These are phyloP conservation scores for Cyberlindnera bimundalis DNA, from an alignment of 805 yeast genomes.

Conservation along the genomic window DNA sequence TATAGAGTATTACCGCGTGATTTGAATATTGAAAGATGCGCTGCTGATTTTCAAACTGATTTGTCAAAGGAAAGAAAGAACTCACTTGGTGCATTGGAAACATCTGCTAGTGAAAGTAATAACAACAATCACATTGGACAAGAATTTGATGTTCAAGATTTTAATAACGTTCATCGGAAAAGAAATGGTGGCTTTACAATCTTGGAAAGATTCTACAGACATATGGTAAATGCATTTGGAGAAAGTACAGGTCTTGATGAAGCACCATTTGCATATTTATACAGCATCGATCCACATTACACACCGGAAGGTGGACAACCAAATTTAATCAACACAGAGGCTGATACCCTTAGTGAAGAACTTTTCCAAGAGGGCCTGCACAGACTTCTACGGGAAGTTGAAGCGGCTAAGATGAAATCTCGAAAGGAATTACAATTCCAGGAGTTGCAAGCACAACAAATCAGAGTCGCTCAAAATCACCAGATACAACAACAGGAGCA, in stretches of 20 bases:
- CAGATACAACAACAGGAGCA: too few species aligned
- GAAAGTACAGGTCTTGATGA: not conserved
- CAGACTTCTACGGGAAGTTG: conserved; percentile 1
- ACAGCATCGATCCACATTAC: conserved; percentile 7
- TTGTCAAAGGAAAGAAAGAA: conserved; percentile 16
- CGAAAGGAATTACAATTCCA: not conserved
- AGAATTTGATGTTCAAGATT: not conserved
- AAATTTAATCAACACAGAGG: conserved; percentile 21
- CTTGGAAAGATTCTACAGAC: conserved; percentile 1
- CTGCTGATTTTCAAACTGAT: conserved; percentile 26
- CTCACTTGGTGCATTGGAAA: conserved; percentile 19
- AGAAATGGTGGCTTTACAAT: conserved; percentile 2
- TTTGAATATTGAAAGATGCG: conserved; percentile 37
- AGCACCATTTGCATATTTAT: conserved; percentile 8
- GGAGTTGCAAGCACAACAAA: too few species aligned
- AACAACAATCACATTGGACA: not conserved
- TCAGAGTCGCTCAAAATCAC: too few species aligned
- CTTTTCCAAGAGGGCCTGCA: not conserved
- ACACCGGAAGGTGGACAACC: not conserved
- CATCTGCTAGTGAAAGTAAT: not conserved
- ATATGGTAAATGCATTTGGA: conserved; percentile 2
- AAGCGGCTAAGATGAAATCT: not conserved
- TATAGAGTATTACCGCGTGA: conserved; percentile 70
- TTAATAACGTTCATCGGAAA: not conserved
- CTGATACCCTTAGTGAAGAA: conserved; percentile 30